Base-by-base conservation (phyloP, 108 stramenopile species). In the Hondaea fermentalgiana region DNA sequence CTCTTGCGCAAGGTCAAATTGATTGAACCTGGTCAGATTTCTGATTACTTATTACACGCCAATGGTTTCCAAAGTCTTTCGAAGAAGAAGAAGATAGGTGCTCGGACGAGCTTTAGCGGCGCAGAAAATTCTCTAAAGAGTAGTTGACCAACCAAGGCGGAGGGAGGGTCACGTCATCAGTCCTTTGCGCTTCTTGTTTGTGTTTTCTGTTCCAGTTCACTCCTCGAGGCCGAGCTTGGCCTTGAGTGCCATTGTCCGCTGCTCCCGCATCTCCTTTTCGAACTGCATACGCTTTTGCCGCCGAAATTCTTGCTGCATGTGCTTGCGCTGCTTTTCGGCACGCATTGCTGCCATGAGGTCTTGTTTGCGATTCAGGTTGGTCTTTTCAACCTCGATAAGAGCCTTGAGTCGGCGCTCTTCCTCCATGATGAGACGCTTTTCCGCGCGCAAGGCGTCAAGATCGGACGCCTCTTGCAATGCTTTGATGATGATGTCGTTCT, bases 331-430 rank as follows among this genome's bases (percentile, higher is more conserved):
- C 57, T 90, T 90, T 72, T 94, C 92, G 5, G 94, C 94, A n/a
- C 94, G 87, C 57, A 91, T 89, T 3, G 94, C 94, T 5, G 92
- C 94, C 57, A 91, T 87, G 57, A 92, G 87, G 71, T 94, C 93
- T 3, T 89, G 92, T 87, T 93, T 93, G 51, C 88, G 88, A 55
- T 92, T 91, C 19, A 87, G 88, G 3, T 90, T 92, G 60, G 89
- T 91, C 90, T 94, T 94, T 51, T 94, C 93, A 0, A 94, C 87
- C 59, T 93, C 93, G 19, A 94, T 87, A 44, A 94, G 91, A 29
- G 94, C 94, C 87, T 92, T 92, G 19, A 94, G 87, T 23, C 94
- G 89, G 12, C 92, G 93, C 92, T 94, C 94, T 60, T 94, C 94
- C 29, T 92, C 91, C 25, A 94, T 88, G 49, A 94, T 94, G 12